Percentiles rank a stretch among this genome's conserved stretches.
phyloP scores from a whole-genome alignment of 2,329 filamentous ascomycete species.

The Colletotrichum sansevieriae region DNA sequence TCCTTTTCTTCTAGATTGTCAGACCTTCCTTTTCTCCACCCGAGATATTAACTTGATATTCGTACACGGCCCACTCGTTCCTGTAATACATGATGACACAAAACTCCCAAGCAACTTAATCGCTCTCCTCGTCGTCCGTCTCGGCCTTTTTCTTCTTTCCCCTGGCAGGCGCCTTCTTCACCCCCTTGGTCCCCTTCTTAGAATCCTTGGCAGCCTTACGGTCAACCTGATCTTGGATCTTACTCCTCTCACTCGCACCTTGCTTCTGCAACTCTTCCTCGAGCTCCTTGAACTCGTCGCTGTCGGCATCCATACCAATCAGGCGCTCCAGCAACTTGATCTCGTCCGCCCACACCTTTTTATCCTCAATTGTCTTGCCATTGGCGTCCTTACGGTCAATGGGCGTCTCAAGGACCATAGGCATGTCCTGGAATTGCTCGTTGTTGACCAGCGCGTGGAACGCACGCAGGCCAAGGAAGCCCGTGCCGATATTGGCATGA shows the following conservation, averaged over 20 bases:
- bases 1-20: not conserved
- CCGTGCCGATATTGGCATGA: conserved; percentile 96
- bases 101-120: conserved; percentile 43
- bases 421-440: conserved; percentile 78
- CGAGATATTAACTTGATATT: not conserved
- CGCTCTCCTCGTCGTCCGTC: conserved; percentile 51
- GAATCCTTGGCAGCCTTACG: conserved; percentile 75
- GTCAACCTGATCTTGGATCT: conserved; percentile 83
- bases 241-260: conserved; percentile 79
- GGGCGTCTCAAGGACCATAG: conserved; percentile 97
- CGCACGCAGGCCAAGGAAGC: conserved; percentile 88
- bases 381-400: conserved; percentile 78
- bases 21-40: not conserved
- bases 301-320: conserved; percentile 84
- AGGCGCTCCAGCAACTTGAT: conserved; percentile 94
- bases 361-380: conserved; percentile 81
- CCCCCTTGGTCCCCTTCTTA: conserved; percentile 55
- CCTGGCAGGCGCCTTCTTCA: conserved; percentile 50
- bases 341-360: conserved; percentile 88
- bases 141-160: conserved; percentile 50
- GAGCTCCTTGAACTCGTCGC: conserved; percentile 76
- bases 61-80: not conserved
- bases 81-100: conserved; percentile 32
- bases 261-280: conserved; percentile 75
- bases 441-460: conserved; percentile 95